Evolutionary conservation across 345 rosid genomes (phyloP).

Genomic region (Physaria fendleri): DNA sequence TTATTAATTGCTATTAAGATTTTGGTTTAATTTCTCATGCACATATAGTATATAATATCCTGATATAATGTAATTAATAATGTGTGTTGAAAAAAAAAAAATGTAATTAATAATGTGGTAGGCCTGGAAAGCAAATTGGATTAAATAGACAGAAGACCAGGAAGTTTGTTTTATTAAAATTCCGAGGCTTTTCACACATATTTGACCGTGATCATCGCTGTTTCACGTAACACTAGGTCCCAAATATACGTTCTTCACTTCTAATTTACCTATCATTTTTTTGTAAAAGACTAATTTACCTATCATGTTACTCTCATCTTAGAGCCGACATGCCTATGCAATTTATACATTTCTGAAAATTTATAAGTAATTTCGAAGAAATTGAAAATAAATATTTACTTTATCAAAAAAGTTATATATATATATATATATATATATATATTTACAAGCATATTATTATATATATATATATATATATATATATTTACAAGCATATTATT

Average conservation of each 20-base stretch:
- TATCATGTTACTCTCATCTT: neutral
- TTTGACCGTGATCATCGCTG: conserved; percentile 22
- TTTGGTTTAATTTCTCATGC: too few species aligned
- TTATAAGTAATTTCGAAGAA: neutral
- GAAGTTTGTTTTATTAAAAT: conserved; percentile 18
- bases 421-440: too few species aligned
- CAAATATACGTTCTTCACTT: conserved; percentile 15
- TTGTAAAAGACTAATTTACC: too few species aligned
- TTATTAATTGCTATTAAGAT: too few species aligned
- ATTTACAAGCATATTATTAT: too few species aligned
- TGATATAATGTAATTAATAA: neutral
- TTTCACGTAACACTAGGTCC: conserved; percentile 24
- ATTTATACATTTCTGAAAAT: neutral
- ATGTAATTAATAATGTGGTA: neutral
- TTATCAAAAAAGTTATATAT: too few species aligned
- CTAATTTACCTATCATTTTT: too few species aligned
- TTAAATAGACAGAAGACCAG: conserved; percentile 17
- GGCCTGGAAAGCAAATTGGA: conserved; percentile 9
- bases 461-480: too few species aligned
- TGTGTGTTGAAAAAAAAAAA: too few species aligned
- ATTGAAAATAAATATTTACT: too few species aligned
- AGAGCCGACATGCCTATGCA: neutral
- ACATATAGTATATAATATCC: too few species aligned
- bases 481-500: neutral
- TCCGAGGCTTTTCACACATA: conserved; percentile 17